Evolutionary conservation across 805 yeast species (phyloP), one percentile per base, ranked within the genome.

Genomic region (Brettanomyces naardenensis): DNA sequence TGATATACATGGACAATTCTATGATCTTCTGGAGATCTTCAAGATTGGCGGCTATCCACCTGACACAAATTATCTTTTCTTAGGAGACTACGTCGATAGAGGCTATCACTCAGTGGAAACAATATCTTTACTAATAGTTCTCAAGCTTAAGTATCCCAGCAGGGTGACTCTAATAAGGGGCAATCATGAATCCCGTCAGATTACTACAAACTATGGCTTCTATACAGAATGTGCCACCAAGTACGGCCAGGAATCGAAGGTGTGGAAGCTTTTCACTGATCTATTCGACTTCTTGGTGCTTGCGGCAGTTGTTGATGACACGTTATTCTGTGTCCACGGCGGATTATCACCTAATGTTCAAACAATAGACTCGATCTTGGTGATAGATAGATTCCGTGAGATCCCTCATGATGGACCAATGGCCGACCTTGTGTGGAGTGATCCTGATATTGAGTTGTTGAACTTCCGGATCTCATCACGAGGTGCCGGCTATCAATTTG

Each of bases 371-470:
- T 97, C 94, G 47, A 86, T 92, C 36, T 70, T 83, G 45, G 78
- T 92, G 13, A 80, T 94, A 6, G 98, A 92, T 59, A 59, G 99
- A 42, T 90, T 88, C 55, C 75, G 80, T 46, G 99, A 92, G 57
- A 87, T 94, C 10, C 99, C 99, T 0, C 98, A 94, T 50, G 98
- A 92, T 57, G 99, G 99, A 0, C 95, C 97, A 13, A 92, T 92
- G 97, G 98, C 98, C 1, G 99, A 92, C 58, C 65, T 92, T 36
- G 97, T 92, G 15, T 92, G 99, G 99, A 80, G 92, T 18, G 99
- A 92, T 54, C 99, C 99, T 0, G 97, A 94, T 58, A 82, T 84
- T 23, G 85, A 82, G 39, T 66, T 67, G 39, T 50, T 65, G 48
- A 95, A 88, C 52, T 92, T 92, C 58, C 80, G 89, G 46, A 72